Evolutionary conservation across 2,329 filamentous ascomycete genomes (phyloP), one percentile per base, ranked within the genome.

Genomic region (Chaetomiaceae sp.): DNA sequence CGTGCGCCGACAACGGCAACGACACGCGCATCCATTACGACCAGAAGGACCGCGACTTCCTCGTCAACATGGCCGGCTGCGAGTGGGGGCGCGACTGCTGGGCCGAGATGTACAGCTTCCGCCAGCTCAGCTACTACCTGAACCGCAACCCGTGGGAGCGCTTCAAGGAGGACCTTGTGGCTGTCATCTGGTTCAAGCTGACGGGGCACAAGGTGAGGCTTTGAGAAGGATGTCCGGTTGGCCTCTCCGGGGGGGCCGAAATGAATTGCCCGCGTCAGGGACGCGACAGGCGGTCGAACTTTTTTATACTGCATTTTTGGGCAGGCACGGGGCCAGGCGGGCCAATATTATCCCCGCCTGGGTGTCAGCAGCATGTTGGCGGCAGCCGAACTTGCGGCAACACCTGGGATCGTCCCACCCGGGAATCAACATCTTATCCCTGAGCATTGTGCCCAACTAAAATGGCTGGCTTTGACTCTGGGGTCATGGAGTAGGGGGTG

Each of bases 51-150:
- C 82, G 89, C 23, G 93, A 99, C 68, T 96, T 99, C 64, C 61
- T 97, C 41, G 92, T 99, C 62, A 99, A 96, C 69, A 97, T 99
- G 92, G 93, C 93, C 5, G 93, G 93, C 4, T 99, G 93, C 67
- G 87, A 96, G 68, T 97, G 89, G 86, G 92, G 92, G 4, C 82
- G 93, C 44, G 92, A 99, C 71, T 99, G 93, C 68, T 97, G 92
- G 92, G 86, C 85, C 33, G 93, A 99, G 71, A 96, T 99, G 83
- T 96, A 96, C 72, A 86, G 87, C 67, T 99, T 90, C 73, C 87
- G 91, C 46, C 85, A 96, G 68, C 78, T 95, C 64, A 95, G 89
- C 73, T 92, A 95, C 68, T 85, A 83, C 69, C 78, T 96, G 55
- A 96, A 96, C 73, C 82, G 89, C 45, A 87, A 82, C 44, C 76